phyloP scores from a whole-genome alignment of 306 rosid species.

The Acacia melanoxylon region DNA sequence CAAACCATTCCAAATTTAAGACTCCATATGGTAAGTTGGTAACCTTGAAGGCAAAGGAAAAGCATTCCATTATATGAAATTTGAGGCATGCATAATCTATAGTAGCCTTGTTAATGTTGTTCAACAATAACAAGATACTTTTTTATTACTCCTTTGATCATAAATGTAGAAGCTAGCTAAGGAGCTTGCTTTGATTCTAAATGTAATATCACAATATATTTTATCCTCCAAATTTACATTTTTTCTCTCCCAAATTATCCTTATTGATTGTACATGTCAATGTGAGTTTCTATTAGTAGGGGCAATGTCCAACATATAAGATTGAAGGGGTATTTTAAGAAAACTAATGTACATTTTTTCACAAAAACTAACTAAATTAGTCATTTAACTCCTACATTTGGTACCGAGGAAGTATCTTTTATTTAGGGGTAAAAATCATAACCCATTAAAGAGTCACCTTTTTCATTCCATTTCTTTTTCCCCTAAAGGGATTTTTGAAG shows the following conservation, averaged over 20 bases:
- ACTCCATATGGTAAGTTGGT: neutral
- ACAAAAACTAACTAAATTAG: neutral
- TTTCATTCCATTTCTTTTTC: neutral
- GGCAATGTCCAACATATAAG: neutral
- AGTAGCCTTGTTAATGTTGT: neutral
- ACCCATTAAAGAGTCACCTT: neutral
- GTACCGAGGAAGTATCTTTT: neutral
- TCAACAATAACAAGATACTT: neutral
- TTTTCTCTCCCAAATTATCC: neutral
- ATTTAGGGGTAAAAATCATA: neutral
- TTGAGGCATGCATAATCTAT: neutral
- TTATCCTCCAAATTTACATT: neutral
- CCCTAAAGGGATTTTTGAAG: neutral
- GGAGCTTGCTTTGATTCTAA: no score
- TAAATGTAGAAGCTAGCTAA: neutral
- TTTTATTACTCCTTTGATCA: neutral
- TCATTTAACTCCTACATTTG: neutral
- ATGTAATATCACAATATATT: neutral
- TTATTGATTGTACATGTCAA: no score
- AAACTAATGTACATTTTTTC: neutral
- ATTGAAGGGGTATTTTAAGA: neutral
- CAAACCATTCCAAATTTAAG: neutral
- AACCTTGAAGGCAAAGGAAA: neutral
- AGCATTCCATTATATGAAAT: no score
- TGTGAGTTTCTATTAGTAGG: neutral